Evolutionary conservation across 108 stramenopile genomes (phyloP), one percentile per base, ranked within the genome.

Genomic region (Stephanodiscus triporus): DNA sequence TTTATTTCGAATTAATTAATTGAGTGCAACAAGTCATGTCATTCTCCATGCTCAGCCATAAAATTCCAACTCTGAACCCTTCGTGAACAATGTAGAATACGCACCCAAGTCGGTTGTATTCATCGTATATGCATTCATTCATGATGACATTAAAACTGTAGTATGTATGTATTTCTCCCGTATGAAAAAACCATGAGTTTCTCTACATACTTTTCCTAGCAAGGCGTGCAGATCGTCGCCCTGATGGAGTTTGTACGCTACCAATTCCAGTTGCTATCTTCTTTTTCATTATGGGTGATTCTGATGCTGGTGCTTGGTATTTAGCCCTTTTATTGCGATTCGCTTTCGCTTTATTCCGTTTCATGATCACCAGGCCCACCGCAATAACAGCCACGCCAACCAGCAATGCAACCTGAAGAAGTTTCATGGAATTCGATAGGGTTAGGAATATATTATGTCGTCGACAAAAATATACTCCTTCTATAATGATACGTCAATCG

Each of bases 151-250:
- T 20, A 60, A 60, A 49, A 40, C 2, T 70, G 68, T 40, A 70
- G 42, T 58, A 58, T 72, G 60, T 32, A 50, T 17, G 24, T 24
- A 16, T 8, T 53, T 32, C 24, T 68, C 53, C 22, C 20, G 11
- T 27, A 42, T 19, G 14, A 0, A 4, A 51, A 60, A 6, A 9
- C 4, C 55, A 2, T n/a, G 27, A 30, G 24, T 14, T 19, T 34
- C 60, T 50, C 27, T 73, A 60, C 27, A 42, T 19, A 68, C 30
- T 51, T 17, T 73, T 73, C 37, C 72, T 24, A 22, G 87, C 87
- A 47, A 87, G 30, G 51, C 87, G 80, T 53, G 87, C 87, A 14
- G 87, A 87, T 70, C 87, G 81, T 67, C 87, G 74, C 30, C 87
- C 87, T 22, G 63, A 71, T 23, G 87, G 87, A 17, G 87, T 87